Percentiles rank a stretch among this genome's conserved stretches.
phyloP scores from a whole-genome alignment of 2,329 filamentous ascomycete genomes.

The Alternaria viburni region DNA sequence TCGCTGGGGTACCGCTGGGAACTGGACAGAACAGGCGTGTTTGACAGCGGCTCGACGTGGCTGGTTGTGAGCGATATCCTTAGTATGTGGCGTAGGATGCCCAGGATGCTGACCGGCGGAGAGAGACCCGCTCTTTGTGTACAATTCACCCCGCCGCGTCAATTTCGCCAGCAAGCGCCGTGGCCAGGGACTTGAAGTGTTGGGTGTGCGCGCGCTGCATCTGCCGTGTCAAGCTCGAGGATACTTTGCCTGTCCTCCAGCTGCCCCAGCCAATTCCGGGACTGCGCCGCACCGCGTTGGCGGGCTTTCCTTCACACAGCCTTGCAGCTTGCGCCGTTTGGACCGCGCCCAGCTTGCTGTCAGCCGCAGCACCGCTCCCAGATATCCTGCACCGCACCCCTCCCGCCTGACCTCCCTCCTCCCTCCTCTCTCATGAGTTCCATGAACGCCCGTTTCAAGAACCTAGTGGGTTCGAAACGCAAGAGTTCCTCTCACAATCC shows the following conservation, averaged over 20 bases:
- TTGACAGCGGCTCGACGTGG: conserved; percentile 7
- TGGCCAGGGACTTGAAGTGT: neutral
- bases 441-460: conserved; percentile 80
- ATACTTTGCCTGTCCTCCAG: neutral
- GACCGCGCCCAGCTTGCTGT: conserved; percentile 32
- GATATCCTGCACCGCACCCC: conserved; percentile 35
- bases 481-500: conserved; percentile 65
- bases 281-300: conserved; percentile 20
- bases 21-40: neutral
- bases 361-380: conserved; percentile 36
- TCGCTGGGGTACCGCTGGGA: neutral
- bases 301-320: conserved; percentile 23
- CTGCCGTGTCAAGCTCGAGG: neutral
- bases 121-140: conserved; percentile 13
- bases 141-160: conserved; percentile 18
- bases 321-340: conserved; percentile 20
- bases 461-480: conserved; percentile 81
- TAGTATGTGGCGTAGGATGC: neutral
- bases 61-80: neutral
- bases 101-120: conserved; percentile 14
- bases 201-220: neutral
- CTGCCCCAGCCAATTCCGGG: conserved; percentile 6
- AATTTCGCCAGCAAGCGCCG: conserved; percentile 7
- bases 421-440: conserved; percentile 68
- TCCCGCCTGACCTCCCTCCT: conserved; percentile 27